phyloP scores from a whole-genome alignment of 495 filamentous ascomycete genomes.

The Penicillium tannophilum region DNA sequence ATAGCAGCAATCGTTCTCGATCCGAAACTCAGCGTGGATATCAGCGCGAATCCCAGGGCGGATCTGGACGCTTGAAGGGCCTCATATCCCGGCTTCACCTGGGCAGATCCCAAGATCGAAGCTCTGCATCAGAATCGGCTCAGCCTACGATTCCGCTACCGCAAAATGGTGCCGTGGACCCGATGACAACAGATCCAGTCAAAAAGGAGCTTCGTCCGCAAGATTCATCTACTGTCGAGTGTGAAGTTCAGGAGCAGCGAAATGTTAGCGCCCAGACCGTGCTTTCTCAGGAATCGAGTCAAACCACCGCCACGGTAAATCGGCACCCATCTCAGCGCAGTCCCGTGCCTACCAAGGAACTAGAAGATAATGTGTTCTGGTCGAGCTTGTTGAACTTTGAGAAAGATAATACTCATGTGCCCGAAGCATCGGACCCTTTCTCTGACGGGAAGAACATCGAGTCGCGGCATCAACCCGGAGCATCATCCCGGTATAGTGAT shows the following conservation, averaged over 20 bases:
- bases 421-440: constrained; percentile 27
- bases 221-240: not conserved
- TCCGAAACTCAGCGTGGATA: not conserved
- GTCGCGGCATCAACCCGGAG: not conserved
- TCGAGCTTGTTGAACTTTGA: constrained; percentile 16
- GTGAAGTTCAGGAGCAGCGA: constrained; percentile 17
- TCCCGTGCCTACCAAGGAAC: constrained; percentile 23
- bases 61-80: constrained; percentile 14
- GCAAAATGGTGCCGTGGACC: not conserved
- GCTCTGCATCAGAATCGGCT: constrained; percentile 4
- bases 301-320: constrained; percentile 34
- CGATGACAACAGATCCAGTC: constrained; percentile 5
- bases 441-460: constrained; percentile 24
- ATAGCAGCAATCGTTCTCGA: not conserved
- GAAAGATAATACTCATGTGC: constrained; percentile 10
- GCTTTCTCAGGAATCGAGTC: constrained; percentile 33
- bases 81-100: constrained; percentile 16
- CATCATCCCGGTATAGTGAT: constrained; percentile 14
- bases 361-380: constrained; percentile 15
- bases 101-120: constrained; percentile 14
- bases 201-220: constrained; percentile 1
- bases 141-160: not conserved
- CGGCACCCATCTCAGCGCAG: constrained; percentile 29
- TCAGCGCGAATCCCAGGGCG: not conserved
- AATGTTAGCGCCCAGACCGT: constrained; percentile 33